Percentiles rank a stretch among this genome's conserved stretches.
These are phyloP conservation scores for Protomyces gravidus DNA, from an alignment of 1,139 yeast genomes.

Conservation along the genomic window DNA sequence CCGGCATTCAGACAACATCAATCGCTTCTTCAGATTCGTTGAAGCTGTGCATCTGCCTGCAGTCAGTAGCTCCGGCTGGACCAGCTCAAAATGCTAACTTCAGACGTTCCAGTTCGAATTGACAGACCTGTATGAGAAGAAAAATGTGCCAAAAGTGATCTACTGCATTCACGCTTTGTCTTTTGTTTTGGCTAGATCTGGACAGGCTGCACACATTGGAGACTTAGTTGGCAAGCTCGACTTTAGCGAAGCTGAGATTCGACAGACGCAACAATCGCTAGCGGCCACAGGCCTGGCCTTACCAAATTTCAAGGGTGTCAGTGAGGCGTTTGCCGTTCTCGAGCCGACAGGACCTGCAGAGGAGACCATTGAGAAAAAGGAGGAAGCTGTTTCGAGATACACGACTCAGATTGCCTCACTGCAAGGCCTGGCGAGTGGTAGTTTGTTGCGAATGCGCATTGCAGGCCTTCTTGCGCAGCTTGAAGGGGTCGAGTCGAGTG, in stretches of 20 bases:
- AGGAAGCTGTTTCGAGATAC: slow-evolving; percentile 32
- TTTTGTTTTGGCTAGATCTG: slow-evolving; percentile 56
- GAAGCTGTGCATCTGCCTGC: slow-evolving; percentile 73
- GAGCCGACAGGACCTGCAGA: slow-evolving; percentile 35
- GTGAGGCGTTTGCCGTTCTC: slow-evolving; percentile 40
- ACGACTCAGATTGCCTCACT: slow-evolving; percentile 38
- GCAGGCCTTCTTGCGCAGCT: not conserved
- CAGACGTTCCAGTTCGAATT: slow-evolving; percentile 28
- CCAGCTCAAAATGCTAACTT: not conserved
- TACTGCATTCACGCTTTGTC: slow-evolving; percentile 89
- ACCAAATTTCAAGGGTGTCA: slow-evolving; percentile 46
- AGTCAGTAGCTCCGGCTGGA: slow-evolving; percentile 16
- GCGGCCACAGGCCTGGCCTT: slow-evolving; percentile 46
- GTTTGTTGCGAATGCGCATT: slow-evolving; percentile 17
- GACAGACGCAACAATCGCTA: slow-evolving; percentile 62
- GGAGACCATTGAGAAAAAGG: slow-evolving; percentile 39
- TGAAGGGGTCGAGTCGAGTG: slow-evolving; percentile 14
- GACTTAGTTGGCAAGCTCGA: slow-evolving; percentile 60
- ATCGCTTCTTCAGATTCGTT: slow-evolving; percentile 70
- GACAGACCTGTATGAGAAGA: slow-evolving; percentile 82
- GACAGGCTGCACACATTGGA: slow-evolving; percentile 58
- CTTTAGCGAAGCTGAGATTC: slow-evolving; percentile 64
- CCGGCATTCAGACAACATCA: slow-evolving; percentile 89
- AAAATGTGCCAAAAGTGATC: slow-evolving; percentile 88
- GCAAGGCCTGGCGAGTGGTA: slow-evolving; percentile 42